A percentile compares a stretch with the other conserved stretches of the same genome.
phyloP scores from a whole-genome alignment of 2,329 filamentous ascomycete species.

The Reticulascus tulasneorum region DNA sequence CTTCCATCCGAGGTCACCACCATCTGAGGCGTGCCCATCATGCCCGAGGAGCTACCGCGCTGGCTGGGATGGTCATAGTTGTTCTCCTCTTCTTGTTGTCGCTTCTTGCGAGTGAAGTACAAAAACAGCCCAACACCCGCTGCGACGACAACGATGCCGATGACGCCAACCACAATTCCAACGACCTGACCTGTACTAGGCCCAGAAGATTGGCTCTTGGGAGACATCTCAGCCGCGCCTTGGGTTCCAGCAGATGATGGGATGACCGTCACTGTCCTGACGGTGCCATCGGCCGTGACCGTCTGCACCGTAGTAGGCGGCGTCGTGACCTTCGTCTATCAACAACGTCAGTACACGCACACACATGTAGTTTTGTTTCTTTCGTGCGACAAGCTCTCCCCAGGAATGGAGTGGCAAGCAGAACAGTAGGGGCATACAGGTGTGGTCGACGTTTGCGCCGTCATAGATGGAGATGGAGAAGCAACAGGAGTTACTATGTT shows the following conservation, averaged over 20 bases:
- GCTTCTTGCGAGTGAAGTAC: slow-evolving; percentile 41
- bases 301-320: slow-evolving; percentile 36
- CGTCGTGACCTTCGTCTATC: slow-evolving; percentile 3
- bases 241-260: slow-evolving; percentile 32
- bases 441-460: slow-evolving; percentile 12
- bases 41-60: slow-evolving; percentile 47
- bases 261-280: slow-evolving; percentile 52
- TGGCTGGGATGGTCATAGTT: slow-evolving; percentile 42
- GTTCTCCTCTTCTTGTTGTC: slow-evolving; percentile 36
- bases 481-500: slow-evolving; percentile 29
- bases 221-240: slow-evolving; percentile 5
- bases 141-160: slow-evolving; percentile 36
- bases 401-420: too few relatives aligned
- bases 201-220: slow-evolving; percentile 8
- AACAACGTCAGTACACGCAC: slow-evolving; percentile 1
- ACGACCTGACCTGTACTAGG: slow-evolving; percentile 45
- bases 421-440: slow-evolving; percentile 9
- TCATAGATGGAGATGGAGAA: slow-evolving; percentile 19
- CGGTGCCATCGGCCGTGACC: slow-evolving; percentile 48
- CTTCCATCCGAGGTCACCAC: slow-evolving; percentile 23
- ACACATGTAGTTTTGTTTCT: too few relatives aligned
- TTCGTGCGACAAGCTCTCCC: too few relatives aligned
- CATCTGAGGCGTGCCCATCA: slow-evolving; percentile 42
- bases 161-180: slow-evolving; percentile 34
- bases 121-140: slow-evolving; percentile 35